Conservation (phyloP, 2,329 filamentous ascomycete genomes). For the Hypoxylon sp. region DNA sequence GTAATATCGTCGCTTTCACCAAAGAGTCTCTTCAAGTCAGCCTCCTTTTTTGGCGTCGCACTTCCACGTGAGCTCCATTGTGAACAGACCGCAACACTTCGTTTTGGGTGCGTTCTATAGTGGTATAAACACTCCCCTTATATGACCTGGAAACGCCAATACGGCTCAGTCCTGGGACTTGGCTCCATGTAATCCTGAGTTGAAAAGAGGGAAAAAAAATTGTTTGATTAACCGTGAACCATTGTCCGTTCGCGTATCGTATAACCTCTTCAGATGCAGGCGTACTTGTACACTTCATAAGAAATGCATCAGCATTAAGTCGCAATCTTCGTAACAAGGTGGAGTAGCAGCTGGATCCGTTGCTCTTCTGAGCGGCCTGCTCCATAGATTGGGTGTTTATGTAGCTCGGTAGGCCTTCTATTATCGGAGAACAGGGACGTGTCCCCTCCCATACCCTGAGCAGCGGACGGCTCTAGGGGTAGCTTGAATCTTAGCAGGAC, state of each 20-base stretch:
- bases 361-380: slow-evolving; percentile 47
- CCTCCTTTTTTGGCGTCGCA: slow-evolving; percentile 1
- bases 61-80: slow-evolving; percentile 16
- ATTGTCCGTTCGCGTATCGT: slow-evolving; percentile 13
- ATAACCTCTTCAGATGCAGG: slow-evolving; percentile 26
- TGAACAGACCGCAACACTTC: slow-evolving; percentile 4
- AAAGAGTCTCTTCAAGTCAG: background rate
- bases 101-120: background rate
- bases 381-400: background rate
- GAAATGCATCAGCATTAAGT: slow-evolving; percentile 31
- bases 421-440: background rate
- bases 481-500: background rate
- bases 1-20: background rate
- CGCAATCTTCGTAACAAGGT: slow-evolving; percentile 38
- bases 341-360: background rate
- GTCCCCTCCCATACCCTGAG: background rate
- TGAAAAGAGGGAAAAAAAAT: too few relatives aligned
- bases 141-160: slow-evolving; percentile 24
- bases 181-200: slow-evolving; percentile 7
- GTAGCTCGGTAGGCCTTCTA: too few relatives aligned
- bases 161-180: slow-evolving; percentile 8
- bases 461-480: background rate
- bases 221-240: slow-evolving; percentile 13
- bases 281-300: slow-evolving; percentile 36
- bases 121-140: slow-evolving; percentile 2